A percentile compares a stretch with the other conserved stretches of the same genome.
These are phyloP conservation scores for Rhodotorula toruloides DNA, from an alignment of 768 basidiomycete genomes.

Conservation along the genomic window DNA sequence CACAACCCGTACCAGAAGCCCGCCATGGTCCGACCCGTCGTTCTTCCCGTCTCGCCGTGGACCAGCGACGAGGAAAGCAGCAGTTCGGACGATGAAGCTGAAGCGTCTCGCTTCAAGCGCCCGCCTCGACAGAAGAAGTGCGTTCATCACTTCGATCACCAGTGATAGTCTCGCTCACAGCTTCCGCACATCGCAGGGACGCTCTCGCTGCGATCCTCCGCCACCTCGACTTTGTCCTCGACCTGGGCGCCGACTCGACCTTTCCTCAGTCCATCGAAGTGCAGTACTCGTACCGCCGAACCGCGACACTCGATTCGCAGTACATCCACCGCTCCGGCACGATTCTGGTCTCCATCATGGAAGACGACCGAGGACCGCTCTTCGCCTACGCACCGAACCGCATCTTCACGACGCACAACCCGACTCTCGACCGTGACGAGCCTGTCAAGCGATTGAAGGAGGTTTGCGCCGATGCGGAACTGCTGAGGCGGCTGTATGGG, in stretches of 20 bases:
- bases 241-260: conserved; percentile 43
- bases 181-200: neutral
- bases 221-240: conserved; percentile 42
- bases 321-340: conserved; percentile 86
- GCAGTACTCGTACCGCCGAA: conserved; percentile 78
- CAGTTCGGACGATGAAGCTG: neutral
- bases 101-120: too few relatives aligned
- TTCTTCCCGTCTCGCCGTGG: conserved; percentile 60
- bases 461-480: conserved; percentile 61
- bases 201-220: conserved; percentile 16
- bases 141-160: conserved; percentile 66
- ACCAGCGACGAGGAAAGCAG: neutral
- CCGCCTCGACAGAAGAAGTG: neutral
- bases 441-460: conserved; percentile 60
- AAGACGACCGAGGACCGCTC: conserved; percentile 58
- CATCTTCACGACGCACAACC: conserved; percentile 52
- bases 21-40: conserved; percentile 69
- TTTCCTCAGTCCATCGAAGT: conserved; percentile 57
- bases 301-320: conserved; percentile 72
- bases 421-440: conserved; percentile 55
- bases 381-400: conserved; percentile 36
- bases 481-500: conserved; percentile 61
- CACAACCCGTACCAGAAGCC: conserved; percentile 89
- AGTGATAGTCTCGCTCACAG: neutral
- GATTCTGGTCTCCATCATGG: conserved; percentile 82